Evolutionary conservation across 2,329 filamentous ascomycete genomes (phyloP).

Genomic region (Drechslera avenae): DNA sequence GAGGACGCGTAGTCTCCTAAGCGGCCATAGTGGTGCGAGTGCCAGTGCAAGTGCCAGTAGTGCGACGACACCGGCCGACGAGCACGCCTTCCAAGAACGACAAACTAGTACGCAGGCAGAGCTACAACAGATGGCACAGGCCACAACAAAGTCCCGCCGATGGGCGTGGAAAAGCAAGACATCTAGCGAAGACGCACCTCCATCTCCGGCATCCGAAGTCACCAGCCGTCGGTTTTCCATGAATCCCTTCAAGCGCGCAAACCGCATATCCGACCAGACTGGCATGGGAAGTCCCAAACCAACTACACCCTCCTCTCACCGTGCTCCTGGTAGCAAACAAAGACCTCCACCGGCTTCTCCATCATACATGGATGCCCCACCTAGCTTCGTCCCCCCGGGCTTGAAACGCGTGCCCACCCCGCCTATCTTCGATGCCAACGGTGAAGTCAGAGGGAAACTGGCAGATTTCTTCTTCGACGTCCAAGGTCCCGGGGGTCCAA

Average conservation of each 20-base stretch:
- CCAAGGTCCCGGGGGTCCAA: conserved; percentile 11
- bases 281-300: conserved; percentile 12
- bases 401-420: conserved; percentile 35
- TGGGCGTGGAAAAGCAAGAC: conserved; percentile 27
- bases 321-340: background rate
- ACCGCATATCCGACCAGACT: conserved; percentile 15
- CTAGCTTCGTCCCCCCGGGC: conserved; percentile 36
- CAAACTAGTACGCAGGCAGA: conserved; percentile 16
- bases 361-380: conserved; percentile 26
- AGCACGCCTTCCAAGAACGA: conserved; percentile 11
- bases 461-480: conserved; percentile 44
- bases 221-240: conserved; percentile 16
- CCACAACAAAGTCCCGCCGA: conserved; percentile 19
- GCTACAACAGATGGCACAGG: conserved; percentile 23
- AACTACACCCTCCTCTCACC: background rate
- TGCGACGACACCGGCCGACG: conserved; percentile 11
- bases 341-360: conserved; percentile 5
- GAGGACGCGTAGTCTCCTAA: conserved; percentile 14
- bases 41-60: conserved; percentile 17
- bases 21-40: background rate
- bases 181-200: conserved; percentile 19
- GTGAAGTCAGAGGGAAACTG: conserved; percentile 37
- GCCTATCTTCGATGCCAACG: conserved; percentile 26
- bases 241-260: conserved; percentile 27
- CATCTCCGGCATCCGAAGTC: conserved; percentile 7